Conservation (phyloP, 345 rosid species). For the Camelina sativa region DNA sequence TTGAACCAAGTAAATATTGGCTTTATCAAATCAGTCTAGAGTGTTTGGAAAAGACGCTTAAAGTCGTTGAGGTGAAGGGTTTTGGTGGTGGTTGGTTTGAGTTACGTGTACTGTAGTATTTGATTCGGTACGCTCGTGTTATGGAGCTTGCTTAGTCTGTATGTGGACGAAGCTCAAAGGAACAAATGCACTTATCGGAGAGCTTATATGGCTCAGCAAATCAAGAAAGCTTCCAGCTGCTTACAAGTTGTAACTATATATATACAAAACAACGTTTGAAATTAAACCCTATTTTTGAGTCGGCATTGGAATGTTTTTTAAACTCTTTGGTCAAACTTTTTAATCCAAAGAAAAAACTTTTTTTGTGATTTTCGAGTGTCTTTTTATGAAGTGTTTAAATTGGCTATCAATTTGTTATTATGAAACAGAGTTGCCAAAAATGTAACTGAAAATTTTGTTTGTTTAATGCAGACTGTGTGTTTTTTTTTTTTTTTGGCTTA, state of each 20-base stretch:
- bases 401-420: too few species aligned
- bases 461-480: too few species aligned
- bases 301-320: too few species aligned
- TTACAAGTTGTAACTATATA: background rate
- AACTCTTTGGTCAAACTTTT: too few species aligned
- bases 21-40: background rate
- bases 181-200: background rate
- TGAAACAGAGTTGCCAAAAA: too few species aligned
- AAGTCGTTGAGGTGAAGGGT: conserved; percentile 41
- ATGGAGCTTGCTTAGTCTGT: conserved; percentile 30
- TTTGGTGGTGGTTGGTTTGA: conserved; percentile 28
- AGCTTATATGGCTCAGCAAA: background rate
- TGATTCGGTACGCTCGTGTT: conserved; percentile 21
- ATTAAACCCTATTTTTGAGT: too few species aligned
- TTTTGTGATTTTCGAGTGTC: too few species aligned
- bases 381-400: too few species aligned
- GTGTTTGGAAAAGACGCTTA: conserved; percentile 38
- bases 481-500: too few species aligned
- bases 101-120: conserved; percentile 22
- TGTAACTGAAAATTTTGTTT: too few species aligned
- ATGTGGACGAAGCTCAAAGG: conserved; percentile 1
- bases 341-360: too few species aligned
- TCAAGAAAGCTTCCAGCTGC: background rate
- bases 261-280: too few species aligned
- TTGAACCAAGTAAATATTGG: conserved; percentile 6